Conservation (phyloP, 441 rosid species). For the Eruca vesicaria region DNA sequence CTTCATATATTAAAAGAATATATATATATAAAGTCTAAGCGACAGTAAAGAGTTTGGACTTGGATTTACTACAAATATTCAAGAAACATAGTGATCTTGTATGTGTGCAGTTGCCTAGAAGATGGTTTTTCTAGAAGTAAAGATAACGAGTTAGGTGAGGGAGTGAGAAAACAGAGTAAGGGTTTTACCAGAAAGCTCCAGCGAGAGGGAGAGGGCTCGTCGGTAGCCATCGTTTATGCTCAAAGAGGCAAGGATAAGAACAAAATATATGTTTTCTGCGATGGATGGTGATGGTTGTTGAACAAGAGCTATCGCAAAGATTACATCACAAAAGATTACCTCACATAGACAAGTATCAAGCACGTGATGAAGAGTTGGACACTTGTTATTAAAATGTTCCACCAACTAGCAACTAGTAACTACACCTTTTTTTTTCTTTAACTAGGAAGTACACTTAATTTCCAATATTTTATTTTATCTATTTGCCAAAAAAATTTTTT, state of each 20-base stretch:
- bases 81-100: not conserved
- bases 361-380: not conserved
- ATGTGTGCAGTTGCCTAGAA: not conserved
- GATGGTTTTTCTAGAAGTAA: not conserved
- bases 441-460: no score
- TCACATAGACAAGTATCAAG: not conserved
- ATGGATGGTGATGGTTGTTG: not conserved
- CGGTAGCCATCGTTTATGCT: conserved; percentile 50
- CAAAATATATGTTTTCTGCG: not conserved
- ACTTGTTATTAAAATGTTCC: not conserved
- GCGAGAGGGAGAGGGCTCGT: conserved; percentile 71
- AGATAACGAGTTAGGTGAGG: not conserved
- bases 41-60: conserved; percentile 18
- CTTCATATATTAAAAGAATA: not conserved
- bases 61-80: not conserved
- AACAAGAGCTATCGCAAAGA: not conserved
- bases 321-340: not conserved
- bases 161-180: not conserved
- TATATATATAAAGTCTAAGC: not conserved
- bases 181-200: conserved; percentile 80
- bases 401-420: no score
- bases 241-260: conserved; percentile 12
- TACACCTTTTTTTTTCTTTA: no score
- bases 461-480: no score
- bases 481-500: no score